Percentiles rank a stretch among this genome's conserved stretches.
Evolutionary conservation across 1,139 yeast genomes (phyloP).

Genomic region (Neolecta irregularis): DNA sequence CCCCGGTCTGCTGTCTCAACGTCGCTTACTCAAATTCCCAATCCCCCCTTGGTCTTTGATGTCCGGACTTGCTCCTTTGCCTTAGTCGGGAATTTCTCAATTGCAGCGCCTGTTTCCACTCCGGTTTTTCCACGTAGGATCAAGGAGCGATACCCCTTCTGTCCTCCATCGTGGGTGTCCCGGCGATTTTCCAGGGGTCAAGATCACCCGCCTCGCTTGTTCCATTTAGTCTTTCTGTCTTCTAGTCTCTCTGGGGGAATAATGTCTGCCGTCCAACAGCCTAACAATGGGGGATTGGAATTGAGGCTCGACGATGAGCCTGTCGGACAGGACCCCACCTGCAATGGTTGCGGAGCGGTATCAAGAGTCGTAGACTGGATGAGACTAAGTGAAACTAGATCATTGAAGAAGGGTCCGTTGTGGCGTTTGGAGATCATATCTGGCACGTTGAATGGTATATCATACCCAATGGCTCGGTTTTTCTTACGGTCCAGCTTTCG

Average conservation of each 20-base stretch:
- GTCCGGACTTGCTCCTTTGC: constrained; percentile 1
- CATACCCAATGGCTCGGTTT: background rate
- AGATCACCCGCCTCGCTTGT: too few species aligned
- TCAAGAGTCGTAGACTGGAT: background rate
- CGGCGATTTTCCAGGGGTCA: background rate
- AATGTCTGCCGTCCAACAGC: background rate
- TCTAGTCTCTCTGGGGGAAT: background rate
- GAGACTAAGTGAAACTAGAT: constrained; percentile 3
- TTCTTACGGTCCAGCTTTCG: constrained; percentile 33
- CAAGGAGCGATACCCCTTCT: background rate
- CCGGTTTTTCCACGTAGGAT: too few species aligned
- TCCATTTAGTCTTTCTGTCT: background rate
- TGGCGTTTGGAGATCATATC: constrained; percentile 14
- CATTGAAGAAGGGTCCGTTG: constrained; percentile 14
- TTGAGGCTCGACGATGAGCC: background rate
- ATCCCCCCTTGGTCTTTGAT: constrained; percentile 4
- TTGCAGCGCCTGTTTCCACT: too few species aligned
- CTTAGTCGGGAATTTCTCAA: too few species aligned
- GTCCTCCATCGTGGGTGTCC: background rate
- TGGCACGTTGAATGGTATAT: constrained; percentile 76
- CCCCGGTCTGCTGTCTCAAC: constrained; percentile 1
- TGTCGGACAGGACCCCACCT: background rate
- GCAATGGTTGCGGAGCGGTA: constrained; percentile 3
- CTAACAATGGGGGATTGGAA: background rate
- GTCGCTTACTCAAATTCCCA: constrained; percentile 1